Percentiles rank a stretch among this genome's conserved stretches.
Evolutionary conservation across 805 yeast species (phyloP).

Genomic region (Nakazawaea molendinolei): DNA sequence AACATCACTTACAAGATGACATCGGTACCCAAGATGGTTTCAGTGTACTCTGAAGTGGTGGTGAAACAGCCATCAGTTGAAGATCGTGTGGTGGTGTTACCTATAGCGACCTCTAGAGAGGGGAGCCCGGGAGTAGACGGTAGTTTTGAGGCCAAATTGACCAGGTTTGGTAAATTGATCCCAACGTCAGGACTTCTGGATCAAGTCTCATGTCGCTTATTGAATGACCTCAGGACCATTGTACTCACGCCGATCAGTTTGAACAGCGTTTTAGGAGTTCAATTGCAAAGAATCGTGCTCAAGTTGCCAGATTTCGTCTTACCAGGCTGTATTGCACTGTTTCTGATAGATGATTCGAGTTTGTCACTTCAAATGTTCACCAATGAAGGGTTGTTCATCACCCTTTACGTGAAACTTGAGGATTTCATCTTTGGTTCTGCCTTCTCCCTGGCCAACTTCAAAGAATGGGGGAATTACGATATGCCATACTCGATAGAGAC

Average conservation of each 20-base stretch:
- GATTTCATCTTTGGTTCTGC: constrained; percentile 30
- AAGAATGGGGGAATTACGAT: constrained; percentile 61
- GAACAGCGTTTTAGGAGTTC: constrained; percentile 27
- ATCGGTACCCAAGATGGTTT: no score
- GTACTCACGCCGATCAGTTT: constrained; percentile 33
- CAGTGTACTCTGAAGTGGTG: constrained; percentile 4
- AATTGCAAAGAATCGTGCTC: constrained; percentile 31
- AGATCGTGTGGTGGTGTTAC: no score
- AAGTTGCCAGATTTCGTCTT: constrained; percentile 31
- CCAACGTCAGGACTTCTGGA: constrained; percentile 18
- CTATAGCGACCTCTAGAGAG: no score
- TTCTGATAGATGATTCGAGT: constrained; percentile 24
- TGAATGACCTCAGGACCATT: constrained; percentile 26
- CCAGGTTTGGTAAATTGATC: constrained; percentile 14
- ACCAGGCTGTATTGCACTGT: constrained; percentile 27
- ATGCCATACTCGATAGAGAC: constrained; percentile 60
- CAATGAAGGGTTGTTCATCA: constrained; percentile 42
- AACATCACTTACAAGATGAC: no score
- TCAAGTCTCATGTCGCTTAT: constrained; percentile 25
- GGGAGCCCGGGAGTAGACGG: no score
- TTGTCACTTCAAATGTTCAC: constrained; percentile 51
- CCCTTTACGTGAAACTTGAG: constrained; percentile 35
- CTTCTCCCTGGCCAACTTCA: constrained; percentile 22
- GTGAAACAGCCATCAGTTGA: background rate
- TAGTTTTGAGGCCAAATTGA: constrained; percentile 12